Evolutionary conservation across 805 yeast genomes (phyloP).

Genomic region (Naumovozyma castellii): DNA sequence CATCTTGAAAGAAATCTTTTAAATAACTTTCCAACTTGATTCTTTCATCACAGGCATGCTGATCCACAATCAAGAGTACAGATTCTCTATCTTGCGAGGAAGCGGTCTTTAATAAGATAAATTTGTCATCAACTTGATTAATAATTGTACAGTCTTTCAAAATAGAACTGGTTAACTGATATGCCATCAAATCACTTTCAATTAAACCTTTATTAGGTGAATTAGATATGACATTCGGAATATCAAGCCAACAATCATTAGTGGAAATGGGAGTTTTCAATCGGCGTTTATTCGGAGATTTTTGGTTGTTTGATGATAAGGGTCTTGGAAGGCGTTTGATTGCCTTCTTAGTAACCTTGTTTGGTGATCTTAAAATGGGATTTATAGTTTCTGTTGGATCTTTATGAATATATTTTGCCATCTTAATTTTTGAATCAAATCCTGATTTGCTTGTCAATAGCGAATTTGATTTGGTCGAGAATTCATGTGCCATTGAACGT

Average conservation of each 20-base stretch:
- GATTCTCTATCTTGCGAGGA: conserved; percentile 3
- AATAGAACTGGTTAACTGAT: conserved; percentile 8
- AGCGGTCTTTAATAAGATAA: conserved; percentile 39
- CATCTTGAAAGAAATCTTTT: conserved; percentile 29
- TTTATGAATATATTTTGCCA: not conserved
- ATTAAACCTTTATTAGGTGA: not conserved
- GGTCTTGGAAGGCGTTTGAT: too few relatives aligned
- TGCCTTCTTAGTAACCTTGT: too few relatives aligned
- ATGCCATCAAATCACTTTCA: not conserved
- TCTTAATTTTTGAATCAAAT: not conserved
- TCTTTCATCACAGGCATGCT: conserved; percentile 81
- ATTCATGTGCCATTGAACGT: too few relatives aligned
- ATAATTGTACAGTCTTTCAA: conserved; percentile 31
- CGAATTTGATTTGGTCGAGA: too few relatives aligned
- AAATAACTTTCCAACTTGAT: conserved; percentile 46
- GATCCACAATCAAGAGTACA: conserved; percentile 48
- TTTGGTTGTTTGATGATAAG: too few relatives aligned
- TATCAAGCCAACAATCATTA: conserved; percentile 7
- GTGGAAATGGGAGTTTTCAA: too few relatives aligned
- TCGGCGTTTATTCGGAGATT: too few relatives aligned
- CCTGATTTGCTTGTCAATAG: not conserved
- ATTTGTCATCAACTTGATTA: conserved; percentile 55
- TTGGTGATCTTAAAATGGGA: not conserved
- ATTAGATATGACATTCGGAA: not conserved
- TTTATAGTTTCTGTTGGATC: not conserved